Conservation (phyloP, 1,139 yeast genomes). For the Kluyveromyces marxianus region DNA sequence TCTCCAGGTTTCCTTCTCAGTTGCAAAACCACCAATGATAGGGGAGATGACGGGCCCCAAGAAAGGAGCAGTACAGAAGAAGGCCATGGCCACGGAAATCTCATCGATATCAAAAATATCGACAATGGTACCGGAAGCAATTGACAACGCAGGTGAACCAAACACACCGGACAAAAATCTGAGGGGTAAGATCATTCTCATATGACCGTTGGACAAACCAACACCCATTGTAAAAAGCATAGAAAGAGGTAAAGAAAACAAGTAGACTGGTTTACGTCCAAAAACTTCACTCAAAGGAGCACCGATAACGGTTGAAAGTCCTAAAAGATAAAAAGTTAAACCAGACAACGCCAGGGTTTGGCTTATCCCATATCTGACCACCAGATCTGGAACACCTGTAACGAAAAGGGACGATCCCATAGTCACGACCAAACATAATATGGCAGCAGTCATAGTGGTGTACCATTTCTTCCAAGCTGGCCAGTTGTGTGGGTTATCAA, state of each 20-base stretch:
- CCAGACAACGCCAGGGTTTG: slow-evolving; percentile 59
- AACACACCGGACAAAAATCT: slow-evolving; percentile 75
- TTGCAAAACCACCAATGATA: slow-evolving; percentile 72
- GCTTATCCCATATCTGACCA: slow-evolving; percentile 39
- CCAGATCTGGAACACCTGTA: slow-evolving; percentile 50
- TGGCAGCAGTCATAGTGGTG: slow-evolving; percentile 54
- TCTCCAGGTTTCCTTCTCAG: slow-evolving; percentile 60
- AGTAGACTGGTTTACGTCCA: slow-evolving; percentile 61
- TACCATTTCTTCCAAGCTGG: slow-evolving; percentile 54
- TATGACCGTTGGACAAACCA: slow-evolving; percentile 49
- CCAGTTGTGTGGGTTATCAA: slow-evolving; percentile 62
- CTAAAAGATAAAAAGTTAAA: slow-evolving; percentile 60
- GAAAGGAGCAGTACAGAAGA: slow-evolving; percentile 63
- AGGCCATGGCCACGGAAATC: slow-evolving; percentile 61
- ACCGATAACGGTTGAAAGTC: slow-evolving; percentile 67
- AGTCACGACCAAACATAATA: slow-evolving; percentile 58
- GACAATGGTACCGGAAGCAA: slow-evolving; percentile 80
- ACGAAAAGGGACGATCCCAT: slow-evolving; percentile 67
- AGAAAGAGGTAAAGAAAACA: slow-evolving; percentile 53
- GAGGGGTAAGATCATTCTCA: slow-evolving; percentile 52
- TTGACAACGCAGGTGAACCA: slow-evolving; percentile 78
- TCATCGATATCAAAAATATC: slow-evolving; percentile 67
- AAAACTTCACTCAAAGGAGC: slow-evolving; percentile 72
- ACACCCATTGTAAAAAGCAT: slow-evolving; percentile 75
- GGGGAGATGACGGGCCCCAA: slow-evolving; percentile 78